These are phyloP conservation scores for Mycocentrospora acerina DNA, from an alignment of 2,329 filamentous ascomycete species.

Conservation along the genomic window DNA sequence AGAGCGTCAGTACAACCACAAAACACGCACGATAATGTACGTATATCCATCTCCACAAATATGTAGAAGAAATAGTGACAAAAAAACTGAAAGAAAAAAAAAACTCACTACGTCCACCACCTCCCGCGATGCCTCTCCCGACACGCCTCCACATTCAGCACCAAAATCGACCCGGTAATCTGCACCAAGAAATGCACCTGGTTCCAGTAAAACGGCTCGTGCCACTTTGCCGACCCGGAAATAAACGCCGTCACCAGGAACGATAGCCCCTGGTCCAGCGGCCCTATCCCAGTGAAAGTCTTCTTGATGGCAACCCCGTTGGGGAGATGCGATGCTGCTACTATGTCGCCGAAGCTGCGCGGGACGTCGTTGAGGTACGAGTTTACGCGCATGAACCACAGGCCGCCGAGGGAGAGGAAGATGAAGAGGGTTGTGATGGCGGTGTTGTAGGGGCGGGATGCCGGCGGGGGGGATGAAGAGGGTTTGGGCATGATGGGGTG, in stretches of 20 bases:
- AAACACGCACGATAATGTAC: too few species aligned
- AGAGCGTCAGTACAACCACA: background rate
- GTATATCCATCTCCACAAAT: too few species aligned
- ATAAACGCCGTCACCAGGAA: conserved; percentile 16
- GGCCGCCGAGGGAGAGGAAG: conserved; percentile 4
- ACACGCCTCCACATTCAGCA: conserved; percentile 18
- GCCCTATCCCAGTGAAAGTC: conserved; percentile 11
- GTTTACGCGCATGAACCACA: conserved; percentile 16
- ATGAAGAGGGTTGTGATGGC: conserved; percentile 5
- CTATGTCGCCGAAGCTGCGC: conserved; percentile 5
- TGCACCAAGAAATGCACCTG: conserved; percentile 17
- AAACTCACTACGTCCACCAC: conserved; percentile 21
- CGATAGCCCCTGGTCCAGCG: conserved; percentile 9
- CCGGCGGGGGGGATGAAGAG: conserved; percentile 1
- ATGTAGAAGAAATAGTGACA: too few species aligned
- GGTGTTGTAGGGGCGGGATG: conserved; percentile 10
- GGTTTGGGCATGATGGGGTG: background rate
- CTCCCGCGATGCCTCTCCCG: conserved; percentile 14
- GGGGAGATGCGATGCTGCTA: conserved; percentile 4
- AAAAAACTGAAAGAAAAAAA: too few species aligned
- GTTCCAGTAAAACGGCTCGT: conserved; percentile 18
- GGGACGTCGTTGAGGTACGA: conserved; percentile 5
- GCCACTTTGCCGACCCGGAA: conserved; percentile 9
- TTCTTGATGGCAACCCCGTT: conserved; percentile 16
- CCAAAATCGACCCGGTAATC: conserved; percentile 5